Conservation (phyloP, 345 rosid species). For the Litchi chinensis region DNA sequence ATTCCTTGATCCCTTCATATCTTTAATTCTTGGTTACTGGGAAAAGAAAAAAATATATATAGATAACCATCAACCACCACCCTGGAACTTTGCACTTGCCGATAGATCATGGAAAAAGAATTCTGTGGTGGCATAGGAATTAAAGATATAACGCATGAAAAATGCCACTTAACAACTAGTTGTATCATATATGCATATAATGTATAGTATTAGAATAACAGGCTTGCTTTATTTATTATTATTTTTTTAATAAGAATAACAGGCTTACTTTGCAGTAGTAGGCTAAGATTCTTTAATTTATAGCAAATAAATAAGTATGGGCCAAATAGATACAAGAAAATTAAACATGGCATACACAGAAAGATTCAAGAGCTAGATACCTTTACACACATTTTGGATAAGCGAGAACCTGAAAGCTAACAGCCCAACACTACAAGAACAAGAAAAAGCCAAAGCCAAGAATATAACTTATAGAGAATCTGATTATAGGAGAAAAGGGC, state of each 20-base stretch:
- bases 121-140: not conserved
- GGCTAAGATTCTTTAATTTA: not conserved
- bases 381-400: not conserved
- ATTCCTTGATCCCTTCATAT: not conserved
- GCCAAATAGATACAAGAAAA: not conserved
- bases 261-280: not conserved
- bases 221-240: not conserved
- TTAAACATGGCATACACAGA: not conserved
- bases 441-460: slow-evolving; percentile 21
- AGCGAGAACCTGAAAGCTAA: not conserved
- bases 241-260: not conserved
- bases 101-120: not conserved
- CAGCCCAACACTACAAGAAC: not conserved
- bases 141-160: not conserved
- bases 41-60: not conserved
- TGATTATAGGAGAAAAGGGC: slow-evolving; percentile 21
- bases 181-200: not conserved
- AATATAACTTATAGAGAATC: slow-evolving; percentile 25
- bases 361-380: not conserved
- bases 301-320: not conserved
- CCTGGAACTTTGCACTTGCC: not conserved
- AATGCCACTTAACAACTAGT: not conserved
- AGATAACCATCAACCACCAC: not conserved
- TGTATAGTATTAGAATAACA: not conserved
- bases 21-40: not conserved